Conservation (phyloP, 2,329 filamentous ascomycete genomes). For the Penicillium occitanis region DNA sequence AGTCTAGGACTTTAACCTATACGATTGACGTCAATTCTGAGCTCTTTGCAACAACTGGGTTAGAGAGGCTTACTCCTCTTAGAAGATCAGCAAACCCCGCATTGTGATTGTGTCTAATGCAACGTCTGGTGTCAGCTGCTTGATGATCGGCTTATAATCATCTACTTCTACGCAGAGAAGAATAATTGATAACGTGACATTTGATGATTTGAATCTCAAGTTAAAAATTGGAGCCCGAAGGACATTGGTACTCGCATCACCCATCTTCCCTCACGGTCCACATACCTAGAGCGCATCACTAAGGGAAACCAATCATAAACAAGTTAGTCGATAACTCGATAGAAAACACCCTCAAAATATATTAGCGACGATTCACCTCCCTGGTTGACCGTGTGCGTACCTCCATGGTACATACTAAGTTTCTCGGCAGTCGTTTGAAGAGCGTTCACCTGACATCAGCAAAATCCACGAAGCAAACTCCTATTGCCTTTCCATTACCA, state of each 20-base stretch:
- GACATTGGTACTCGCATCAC: neutral
- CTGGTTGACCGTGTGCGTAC: neutral
- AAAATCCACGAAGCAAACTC: conserved; percentile 38
- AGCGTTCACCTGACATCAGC: conserved; percentile 22
- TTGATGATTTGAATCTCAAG: neutral
- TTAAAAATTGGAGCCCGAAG: neutral
- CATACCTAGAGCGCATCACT: neutral
- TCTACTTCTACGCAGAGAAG: neutral
- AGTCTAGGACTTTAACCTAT: neutral
- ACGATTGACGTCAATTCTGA: neutral
- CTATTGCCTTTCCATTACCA: conserved; percentile 40
- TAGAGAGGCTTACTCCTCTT: neutral
- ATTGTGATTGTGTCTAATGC: neutral
- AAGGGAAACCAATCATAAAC: neutral
- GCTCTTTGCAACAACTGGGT: neutral
- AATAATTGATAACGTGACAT: neutral
- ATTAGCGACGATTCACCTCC: neutral
- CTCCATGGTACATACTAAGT: neutral
- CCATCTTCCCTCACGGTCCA: neutral
- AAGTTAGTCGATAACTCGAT: neutral
- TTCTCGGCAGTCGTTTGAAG: neutral
- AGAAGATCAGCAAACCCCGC: conserved; percentile 1
- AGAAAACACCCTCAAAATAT: neutral
- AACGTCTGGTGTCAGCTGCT: neutral
- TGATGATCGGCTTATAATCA: neutral